phyloP scores from a whole-genome alignment of 768 basidiomycete genomes.

The Lentinula sp. region DNA sequence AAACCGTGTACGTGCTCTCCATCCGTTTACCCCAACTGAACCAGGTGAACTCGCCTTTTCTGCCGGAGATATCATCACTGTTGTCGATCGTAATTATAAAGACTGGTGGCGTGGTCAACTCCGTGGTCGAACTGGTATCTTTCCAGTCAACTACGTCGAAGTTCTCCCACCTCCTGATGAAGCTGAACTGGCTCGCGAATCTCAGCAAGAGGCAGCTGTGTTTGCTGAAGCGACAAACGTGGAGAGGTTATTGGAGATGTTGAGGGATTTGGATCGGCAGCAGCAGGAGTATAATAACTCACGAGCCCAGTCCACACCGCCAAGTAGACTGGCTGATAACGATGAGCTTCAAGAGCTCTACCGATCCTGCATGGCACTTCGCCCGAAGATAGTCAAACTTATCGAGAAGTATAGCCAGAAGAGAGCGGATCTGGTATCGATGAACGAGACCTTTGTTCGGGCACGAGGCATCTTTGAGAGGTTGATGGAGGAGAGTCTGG shows the following conservation, averaged over 20 bases:
- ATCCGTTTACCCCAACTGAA: conserved; percentile 83
- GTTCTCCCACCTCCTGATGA: conserved; percentile 79
- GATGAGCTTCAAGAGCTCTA: conserved; percentile 95
- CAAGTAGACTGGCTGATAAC: conserved; percentile 59
- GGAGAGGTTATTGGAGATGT: conserved; percentile 70
- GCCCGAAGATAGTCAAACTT: conserved; percentile 93
- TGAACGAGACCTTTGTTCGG: conserved; percentile 91
- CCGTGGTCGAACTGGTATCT: conserved; percentile 87
- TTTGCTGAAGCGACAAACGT: conserved; percentile 85
- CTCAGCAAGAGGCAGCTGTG: conserved; percentile 81
- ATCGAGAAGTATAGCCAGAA: conserved; percentile 98
- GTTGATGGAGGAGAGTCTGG: conserved; percentile 89
- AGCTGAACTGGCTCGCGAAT: conserved; percentile 71
- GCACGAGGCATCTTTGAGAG: conserved; percentile 87
- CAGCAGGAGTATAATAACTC: conserved; percentile 49
- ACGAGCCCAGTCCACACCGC: background rate
- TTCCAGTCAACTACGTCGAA: conserved; percentile 96
- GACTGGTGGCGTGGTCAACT: conserved; percentile 98
- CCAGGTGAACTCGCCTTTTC: conserved; percentile 88
- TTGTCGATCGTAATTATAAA: conserved; percentile 88
- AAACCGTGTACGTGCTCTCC: conserved; percentile 83
- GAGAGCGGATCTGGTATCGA: conserved; percentile 87
- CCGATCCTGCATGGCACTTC: conserved; percentile 78
- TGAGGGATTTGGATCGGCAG: conserved; percentile 65
- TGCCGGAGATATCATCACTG: conserved; percentile 90